Conservation (phyloP, 2,329 filamentous ascomycete genomes). For the Nakataea oryzae region DNA sequence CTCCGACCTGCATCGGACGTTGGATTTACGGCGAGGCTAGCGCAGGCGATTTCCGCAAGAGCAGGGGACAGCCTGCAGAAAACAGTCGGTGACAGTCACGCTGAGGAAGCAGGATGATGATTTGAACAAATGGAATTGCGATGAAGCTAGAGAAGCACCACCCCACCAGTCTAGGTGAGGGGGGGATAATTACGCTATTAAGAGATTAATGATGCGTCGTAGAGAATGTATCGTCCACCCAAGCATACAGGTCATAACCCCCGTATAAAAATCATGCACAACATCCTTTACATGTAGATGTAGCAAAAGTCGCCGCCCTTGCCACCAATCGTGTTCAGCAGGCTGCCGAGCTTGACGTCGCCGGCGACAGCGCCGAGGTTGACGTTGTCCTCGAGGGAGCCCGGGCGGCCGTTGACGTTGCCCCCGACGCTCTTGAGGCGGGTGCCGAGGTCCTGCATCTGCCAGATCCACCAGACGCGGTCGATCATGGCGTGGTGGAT, state of each 20-base stretch:
- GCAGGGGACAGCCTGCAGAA: too few species aligned
- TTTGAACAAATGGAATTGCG: not conserved
- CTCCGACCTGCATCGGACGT: not conserved
- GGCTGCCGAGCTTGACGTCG: constrained; percentile 4
- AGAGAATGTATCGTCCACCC: not conserved
- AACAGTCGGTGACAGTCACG: not conserved
- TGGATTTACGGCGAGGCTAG: not conserved
- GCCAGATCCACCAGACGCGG: constrained; percentile 23
- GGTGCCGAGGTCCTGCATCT: constrained; percentile 20
- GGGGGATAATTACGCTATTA: not conserved
- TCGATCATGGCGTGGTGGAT: constrained; percentile 21
- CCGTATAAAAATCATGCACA: not conserved
- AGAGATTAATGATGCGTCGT: not conserved
- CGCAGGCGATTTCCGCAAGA: not conserved
- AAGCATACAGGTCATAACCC: not conserved
- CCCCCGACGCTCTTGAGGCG: constrained; percentile 7
- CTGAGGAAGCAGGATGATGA: not conserved
- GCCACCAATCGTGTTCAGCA: constrained; percentile 6
- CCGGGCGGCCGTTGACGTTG: not conserved
- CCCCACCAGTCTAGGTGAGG: too few species aligned
- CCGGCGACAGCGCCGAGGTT: constrained; percentile 4
- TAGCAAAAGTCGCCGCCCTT: constrained; percentile 8
- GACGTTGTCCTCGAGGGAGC: constrained; percentile 1
- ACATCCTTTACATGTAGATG: constrained; percentile 5
- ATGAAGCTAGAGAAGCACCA: not conserved